phyloP scores from a whole-genome alignment of 768 basidiomycete species.

The Hypsizygus marmoreus region DNA sequence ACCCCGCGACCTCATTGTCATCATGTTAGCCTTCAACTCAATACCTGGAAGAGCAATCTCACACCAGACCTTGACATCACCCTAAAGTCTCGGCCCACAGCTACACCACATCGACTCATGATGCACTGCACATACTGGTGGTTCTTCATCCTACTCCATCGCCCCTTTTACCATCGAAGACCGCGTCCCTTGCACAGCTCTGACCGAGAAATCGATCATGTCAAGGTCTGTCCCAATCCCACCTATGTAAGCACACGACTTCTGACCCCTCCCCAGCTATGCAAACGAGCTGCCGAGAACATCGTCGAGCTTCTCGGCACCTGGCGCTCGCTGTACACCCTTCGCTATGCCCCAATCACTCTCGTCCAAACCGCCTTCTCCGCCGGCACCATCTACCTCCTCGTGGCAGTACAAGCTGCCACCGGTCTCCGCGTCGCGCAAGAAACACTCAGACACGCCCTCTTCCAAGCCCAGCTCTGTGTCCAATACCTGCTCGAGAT shows the following conservation, averaged over 20 bases:
- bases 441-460: conserved; percentile 44
- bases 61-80: conserved; percentile 53
- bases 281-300: conserved; percentile 54
- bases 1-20: not conserved
- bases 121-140: conserved; percentile 61
- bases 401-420: conserved; percentile 55
- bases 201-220: conserved; percentile 48
- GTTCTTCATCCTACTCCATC: conserved; percentile 60
- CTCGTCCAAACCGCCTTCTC: conserved; percentile 59
- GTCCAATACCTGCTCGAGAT: conserved; percentile 54
- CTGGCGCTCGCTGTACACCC: conserved; percentile 53
- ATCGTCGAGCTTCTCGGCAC: conserved; percentile 54
- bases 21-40: conserved; percentile 41
- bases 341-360: conserved; percentile 61
- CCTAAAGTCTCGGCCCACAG: conserved; percentile 43
- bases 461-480: conserved; percentile 47
- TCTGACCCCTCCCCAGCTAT: conserved; percentile 44
- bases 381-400: conserved; percentile 59
- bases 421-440: conserved; percentile 47
- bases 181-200: conserved; percentile 36
- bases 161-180: conserved; percentile 53
- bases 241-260: no score
- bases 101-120: conserved; percentile 57
- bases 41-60: conserved; percentile 48
- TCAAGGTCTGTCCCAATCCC: conserved; percentile 45